Percentiles rank a stretch among this genome's conserved stretches.
Conservation (phyloP, 176 grass and related monocot species). For the Ampelocalamus luodianensis region DNA sequence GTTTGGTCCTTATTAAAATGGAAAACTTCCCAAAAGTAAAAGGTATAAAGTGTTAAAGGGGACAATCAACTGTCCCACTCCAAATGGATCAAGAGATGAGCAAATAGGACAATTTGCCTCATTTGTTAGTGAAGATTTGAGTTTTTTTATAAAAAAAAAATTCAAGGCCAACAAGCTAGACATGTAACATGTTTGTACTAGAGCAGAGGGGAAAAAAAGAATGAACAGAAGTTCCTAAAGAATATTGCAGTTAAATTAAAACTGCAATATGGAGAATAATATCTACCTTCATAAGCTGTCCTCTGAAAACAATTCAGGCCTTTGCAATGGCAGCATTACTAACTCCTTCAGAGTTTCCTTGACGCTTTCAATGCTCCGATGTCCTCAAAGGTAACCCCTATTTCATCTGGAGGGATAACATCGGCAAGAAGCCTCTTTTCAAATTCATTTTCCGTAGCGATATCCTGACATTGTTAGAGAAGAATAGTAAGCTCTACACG, state of each 20-base stretch:
- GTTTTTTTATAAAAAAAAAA: not conserved
- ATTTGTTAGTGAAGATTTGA: slow-evolving; percentile 10
- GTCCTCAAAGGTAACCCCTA: slow-evolving; percentile 89
- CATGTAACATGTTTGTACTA: not conserved
- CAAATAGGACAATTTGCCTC: not conserved
- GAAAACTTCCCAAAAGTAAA: not conserved
- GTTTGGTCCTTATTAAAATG: not conserved
- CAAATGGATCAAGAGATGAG: slow-evolving; percentile 7
- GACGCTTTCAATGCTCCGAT: slow-evolving; percentile 88
- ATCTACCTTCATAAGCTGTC: slow-evolving; percentile 92
- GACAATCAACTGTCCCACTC: not conserved
- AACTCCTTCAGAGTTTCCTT: slow-evolving; percentile 98
- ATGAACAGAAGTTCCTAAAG: not conserved
- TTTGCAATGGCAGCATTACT: slow-evolving; percentile 98
- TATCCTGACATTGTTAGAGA: slow-evolving; percentile 67
- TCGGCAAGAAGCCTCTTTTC: slow-evolving; percentile 95
- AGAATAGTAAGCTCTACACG: slow-evolving; percentile 41
- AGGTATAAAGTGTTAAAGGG: not conserved
- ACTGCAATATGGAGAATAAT: not conserved
- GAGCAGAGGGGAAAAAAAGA: not conserved
- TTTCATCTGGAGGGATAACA: slow-evolving; percentile 92
- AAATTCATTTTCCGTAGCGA: slow-evolving; percentile 90
- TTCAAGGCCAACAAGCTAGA: not conserved
- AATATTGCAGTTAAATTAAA: not conserved
- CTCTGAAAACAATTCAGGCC: slow-evolving; percentile 94